phyloP scores from a whole-genome alignment of 208 protist genomes.

The Crithidia mellificae region DNA sequence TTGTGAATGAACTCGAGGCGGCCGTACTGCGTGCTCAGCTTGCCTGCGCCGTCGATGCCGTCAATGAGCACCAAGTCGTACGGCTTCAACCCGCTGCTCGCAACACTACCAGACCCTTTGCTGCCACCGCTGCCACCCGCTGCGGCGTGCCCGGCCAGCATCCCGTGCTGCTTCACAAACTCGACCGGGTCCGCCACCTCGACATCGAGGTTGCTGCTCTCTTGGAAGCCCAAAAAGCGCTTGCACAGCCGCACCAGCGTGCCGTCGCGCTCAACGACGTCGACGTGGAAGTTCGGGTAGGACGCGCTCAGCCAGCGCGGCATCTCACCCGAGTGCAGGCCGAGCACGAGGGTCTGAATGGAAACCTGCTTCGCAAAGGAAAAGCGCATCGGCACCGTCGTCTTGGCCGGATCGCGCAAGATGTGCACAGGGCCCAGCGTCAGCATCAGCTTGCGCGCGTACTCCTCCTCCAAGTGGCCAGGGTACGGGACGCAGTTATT shows the following conservation, averaged over 20 bases:
- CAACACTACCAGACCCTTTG: background rate
- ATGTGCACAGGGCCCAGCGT: constrained; percentile 83
- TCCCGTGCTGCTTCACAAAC: constrained; percentile 54
- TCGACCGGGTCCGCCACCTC: constrained; percentile 67
- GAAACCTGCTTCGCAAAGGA: constrained; percentile 66
- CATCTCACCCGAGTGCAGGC: constrained; percentile 80
- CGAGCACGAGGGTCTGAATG: constrained; percentile 77
- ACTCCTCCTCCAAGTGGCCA: constrained; percentile 76
- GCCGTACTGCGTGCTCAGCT: constrained; percentile 70
- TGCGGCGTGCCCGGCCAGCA: constrained; percentile 18
- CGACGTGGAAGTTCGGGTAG: constrained; percentile 85
- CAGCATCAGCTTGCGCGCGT: constrained; percentile 83
- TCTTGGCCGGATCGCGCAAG: constrained; percentile 66
- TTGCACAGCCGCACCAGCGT: constrained; percentile 74
- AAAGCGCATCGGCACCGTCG: constrained; percentile 66
- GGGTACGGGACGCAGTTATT: constrained; percentile 87
- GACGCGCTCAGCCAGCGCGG: constrained; percentile 78
- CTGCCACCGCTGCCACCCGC: constrained; percentile 9
- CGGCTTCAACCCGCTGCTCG: constrained; percentile 14
- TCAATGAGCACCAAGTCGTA: constrained; percentile 86
- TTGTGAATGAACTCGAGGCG: constrained; percentile 79
- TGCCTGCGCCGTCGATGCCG: constrained; percentile 65
- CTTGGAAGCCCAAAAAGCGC: constrained; percentile 79
- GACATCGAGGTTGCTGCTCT: constrained; percentile 70
- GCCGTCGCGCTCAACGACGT: constrained; percentile 86